Evolutionary conservation across 108 stramenopile species (phyloP).

Genomic region (Cyclotella kingstonii): DNA sequence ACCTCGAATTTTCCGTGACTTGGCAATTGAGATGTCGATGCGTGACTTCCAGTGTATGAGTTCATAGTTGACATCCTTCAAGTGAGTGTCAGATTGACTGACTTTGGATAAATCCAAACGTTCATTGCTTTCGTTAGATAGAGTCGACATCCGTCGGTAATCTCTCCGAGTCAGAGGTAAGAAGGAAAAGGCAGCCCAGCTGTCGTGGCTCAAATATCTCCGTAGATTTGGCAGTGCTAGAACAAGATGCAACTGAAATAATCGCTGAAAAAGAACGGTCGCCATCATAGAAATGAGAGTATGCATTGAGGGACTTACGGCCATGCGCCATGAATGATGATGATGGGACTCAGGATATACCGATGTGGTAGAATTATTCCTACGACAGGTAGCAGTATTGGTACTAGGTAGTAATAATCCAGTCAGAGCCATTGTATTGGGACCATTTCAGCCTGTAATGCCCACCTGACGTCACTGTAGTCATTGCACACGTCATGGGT

Average conservation of each 20-base stretch:
- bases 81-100: neutral
- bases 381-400: too few relatives aligned
- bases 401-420: too few relatives aligned
- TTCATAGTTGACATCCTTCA: neutral
- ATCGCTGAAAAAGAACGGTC: neutral
- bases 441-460: too few relatives aligned
- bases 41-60: constrained; percentile 51
- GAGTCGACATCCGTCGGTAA: neutral
- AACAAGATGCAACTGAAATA: neutral
- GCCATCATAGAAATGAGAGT: neutral
- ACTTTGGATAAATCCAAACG: neutral
- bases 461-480: too few relatives aligned
- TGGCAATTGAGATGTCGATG: constrained; percentile 70
- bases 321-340: too few relatives aligned
- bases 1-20: constrained; percentile 81
- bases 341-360: too few relatives aligned
- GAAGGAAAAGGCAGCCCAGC: neutral
- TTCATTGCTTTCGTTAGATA: neutral
- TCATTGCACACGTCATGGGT: too few relatives aligned
- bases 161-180: neutral
- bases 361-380: too few relatives aligned
- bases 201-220: too few relatives aligned
- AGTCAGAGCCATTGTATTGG: too few relatives aligned
- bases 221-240: too few relatives aligned
- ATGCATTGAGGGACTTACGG: too few relatives aligned